These are phyloP conservation scores for Dicorynia guianensis DNA, from an alignment of 306 rosid species.

Conservation along the genomic window DNA sequence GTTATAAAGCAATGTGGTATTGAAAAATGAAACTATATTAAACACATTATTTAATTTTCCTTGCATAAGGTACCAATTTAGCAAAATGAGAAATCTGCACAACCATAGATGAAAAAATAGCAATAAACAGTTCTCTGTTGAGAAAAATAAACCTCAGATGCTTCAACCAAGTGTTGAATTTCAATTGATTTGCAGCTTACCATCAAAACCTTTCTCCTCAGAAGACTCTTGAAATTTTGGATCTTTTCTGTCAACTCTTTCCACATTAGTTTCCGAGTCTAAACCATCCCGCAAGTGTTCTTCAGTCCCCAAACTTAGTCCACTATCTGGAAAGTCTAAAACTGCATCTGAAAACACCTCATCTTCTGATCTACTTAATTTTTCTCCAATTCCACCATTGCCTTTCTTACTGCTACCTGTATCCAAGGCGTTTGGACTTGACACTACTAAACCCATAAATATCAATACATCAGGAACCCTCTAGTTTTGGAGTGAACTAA, in stretches of 20 bases:
- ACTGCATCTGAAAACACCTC: constrained; percentile 79
- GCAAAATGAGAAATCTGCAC: constrained; percentile 6
- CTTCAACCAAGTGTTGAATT: constrained; percentile 10
- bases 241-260: constrained; percentile 41
- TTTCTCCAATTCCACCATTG: constrained; percentile 40
- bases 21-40: background rate
- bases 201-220: constrained; percentile 38
- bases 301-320: constrained; percentile 31
- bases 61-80: background rate
- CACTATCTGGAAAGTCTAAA: constrained; percentile 65
- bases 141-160: background rate
- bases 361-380: constrained; percentile 55
- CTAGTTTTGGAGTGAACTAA: constrained; percentile 10
- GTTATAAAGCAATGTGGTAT: background rate
- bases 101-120: background rate
- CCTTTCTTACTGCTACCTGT: constrained; percentile 46
- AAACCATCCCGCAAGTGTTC: constrained; percentile 35
- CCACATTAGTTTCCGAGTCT: constrained; percentile 43
- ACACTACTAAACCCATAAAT: constrained; percentile 41
- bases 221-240: constrained; percentile 39
- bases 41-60: background rate
- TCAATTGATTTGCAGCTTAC: constrained; percentile 44
- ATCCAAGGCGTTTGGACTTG: constrained; percentile 52
- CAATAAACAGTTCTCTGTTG: background rate
- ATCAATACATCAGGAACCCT: constrained; percentile 24